These are phyloP conservation scores for Leucocoprinus leucothites DNA, from an alignment of 768 basidiomycete species.

Conservation along the genomic window DNA sequence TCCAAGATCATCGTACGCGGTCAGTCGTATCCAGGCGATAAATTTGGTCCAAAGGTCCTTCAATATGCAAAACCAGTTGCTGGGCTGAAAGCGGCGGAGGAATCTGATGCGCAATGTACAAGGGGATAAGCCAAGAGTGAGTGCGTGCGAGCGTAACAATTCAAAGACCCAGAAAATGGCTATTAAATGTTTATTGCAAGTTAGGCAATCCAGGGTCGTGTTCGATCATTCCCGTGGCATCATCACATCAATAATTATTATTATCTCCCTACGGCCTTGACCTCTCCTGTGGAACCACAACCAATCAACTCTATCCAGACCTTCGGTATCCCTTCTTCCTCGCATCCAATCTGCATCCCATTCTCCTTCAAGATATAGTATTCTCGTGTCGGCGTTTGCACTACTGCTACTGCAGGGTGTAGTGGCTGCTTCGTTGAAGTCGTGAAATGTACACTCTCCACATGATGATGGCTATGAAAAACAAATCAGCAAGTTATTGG, in stretches of 20 bases:
- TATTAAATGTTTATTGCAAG: neutral
- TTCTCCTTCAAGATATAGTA: slow-evolving; percentile 72
- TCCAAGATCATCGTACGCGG: slow-evolving; percentile 64
- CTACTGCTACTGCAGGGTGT: slow-evolving; percentile 61
- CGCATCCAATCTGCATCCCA: slow-evolving; percentile 73
- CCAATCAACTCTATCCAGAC: slow-evolving; percentile 61
- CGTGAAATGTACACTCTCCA: slow-evolving; percentile 73
- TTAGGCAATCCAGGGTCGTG: neutral
- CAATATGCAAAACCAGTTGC: too few species aligned
- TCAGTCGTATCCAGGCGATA: too few species aligned
- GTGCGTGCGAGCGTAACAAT: neutral
- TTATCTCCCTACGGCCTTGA: too few species aligned
- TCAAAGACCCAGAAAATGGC: too few species aligned
- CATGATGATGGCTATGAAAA: slow-evolving; percentile 59
- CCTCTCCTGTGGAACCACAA: slow-evolving; percentile 31
- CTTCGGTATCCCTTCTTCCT: slow-evolving; percentile 65
- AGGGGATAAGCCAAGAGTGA: neutral
- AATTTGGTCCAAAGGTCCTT: too few species aligned
- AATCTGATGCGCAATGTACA: too few species aligned
- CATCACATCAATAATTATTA: slow-evolving; percentile 11
- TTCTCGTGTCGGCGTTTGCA: slow-evolving; percentile 68
- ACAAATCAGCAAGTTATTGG: neutral
- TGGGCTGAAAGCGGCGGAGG: too few species aligned
- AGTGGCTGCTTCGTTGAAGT: slow-evolving; percentile 38
- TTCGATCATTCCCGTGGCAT: slow-evolving; percentile 11